Base-by-base conservation (phyloP, 805 yeast species). In the Debaryomyces maramus region DNA sequence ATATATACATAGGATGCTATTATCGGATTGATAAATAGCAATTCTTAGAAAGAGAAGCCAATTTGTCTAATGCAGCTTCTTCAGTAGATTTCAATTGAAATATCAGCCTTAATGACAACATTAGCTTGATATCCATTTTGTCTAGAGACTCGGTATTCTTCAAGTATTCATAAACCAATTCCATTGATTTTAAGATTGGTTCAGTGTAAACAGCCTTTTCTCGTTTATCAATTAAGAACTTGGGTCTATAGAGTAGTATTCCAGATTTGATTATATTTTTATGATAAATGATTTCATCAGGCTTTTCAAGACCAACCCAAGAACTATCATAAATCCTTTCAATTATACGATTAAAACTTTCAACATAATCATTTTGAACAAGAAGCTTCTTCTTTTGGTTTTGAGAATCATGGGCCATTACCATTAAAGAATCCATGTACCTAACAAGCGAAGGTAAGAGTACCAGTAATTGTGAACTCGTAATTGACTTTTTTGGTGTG, bases 161-260 rank as follows among this genome's bases (percentile, higher is more conserved):
- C 40, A 59, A 45, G 24, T 39, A 30, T 3, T 45, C 43, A 40
- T 57, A 59, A 22, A 61, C 63, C 22, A 40, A 47, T 37, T 51
- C 47, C 41, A 63, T 45, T 6, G 67, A 62, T 17, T 38, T 33
- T 18, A 39, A 18, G 17, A 61, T 56, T 5, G 46, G 33, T 4
- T 48, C 32, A 5, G 59, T 40, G 40, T 48, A 53, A 5, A 34
- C 32, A 6, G 47, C 34, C 18, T 48, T 48, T 15, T 54, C 55
- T 3, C 50, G 38, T 9, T 50, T 53, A 30, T 52, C 58, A 17
- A 49, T 32, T 20, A 58, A 46, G 2, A 36, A 39, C 17, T 46
- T 46, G 1, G 71, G 69, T 29, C 45, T 53, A 42, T 55, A 65
- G 42, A 60, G 45, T 32, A 58, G 43, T 13, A 65, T 56, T 2